Base-by-base conservation (phyloP, 169 alveolate genomes). In the Cryptosporidium meleagridis region DNA sequence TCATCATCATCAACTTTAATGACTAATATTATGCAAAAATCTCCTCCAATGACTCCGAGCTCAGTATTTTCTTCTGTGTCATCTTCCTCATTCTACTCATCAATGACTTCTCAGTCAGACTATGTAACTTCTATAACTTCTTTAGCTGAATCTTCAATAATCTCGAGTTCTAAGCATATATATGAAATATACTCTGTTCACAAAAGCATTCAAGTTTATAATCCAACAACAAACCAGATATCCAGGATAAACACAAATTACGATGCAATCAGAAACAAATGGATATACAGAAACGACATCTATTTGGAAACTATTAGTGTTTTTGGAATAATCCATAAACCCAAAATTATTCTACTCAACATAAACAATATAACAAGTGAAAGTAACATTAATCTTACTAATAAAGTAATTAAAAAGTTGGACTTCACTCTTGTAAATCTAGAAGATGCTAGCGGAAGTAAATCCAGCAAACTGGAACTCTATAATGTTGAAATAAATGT, bases 21-120 rank as follows among this genome's bases (percentile, higher is more conserved):
- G 29, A 51, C 59, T 3, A 73, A 59, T 21, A 35, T 55, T 33
- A 53, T 55, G 45, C 23, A 55, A 14, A 73, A 37, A n/a, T 73
- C 86, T 14, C 72, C 86, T 12, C 86, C 68, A 37, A 59, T 37
- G 35, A 55, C 86, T n/a, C 86, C 86, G 35, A 52, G 70, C 16
- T 73, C 86, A n/a, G 37, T 73, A 23, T 73, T 53, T 41, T 73
- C 86, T 9, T 73, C 86, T 3, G 21, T 59, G 16, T 73, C 86
- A 31, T 73, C 86, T 16, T 73, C 86, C 5, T 73, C 86, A 18
- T 73, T 55, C 33, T 73, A 73, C 37, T 73, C 86, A 26, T 52
- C 86, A 29, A 31, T 55, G 35, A 39, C 86, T 3, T 73, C 86
- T 21, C 68, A 58, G 33, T 41, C 71, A 53, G 72, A 65, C 4